Base-by-base conservation (phyloP, 2,329 filamentous ascomycete species). In the Cladosporium sp. region DNA sequence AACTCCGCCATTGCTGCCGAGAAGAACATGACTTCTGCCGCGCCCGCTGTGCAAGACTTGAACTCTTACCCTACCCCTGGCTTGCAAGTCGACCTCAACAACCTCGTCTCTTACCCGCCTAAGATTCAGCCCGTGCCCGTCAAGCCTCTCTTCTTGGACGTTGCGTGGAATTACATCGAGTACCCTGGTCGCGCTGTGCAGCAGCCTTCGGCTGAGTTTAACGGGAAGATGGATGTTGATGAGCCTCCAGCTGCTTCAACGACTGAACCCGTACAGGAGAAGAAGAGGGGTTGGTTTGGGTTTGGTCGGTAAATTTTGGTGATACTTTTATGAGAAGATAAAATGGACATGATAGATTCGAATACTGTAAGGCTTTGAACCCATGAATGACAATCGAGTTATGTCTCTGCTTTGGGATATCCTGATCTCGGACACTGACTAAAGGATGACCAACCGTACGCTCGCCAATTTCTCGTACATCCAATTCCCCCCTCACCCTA, bases 161-260 rank as follows among this genome's bases (percentile, higher is more conserved):
- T 95, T 7, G 93, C 93, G 8, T 98, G 89, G 87, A 97, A 97
- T 67, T 97, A 96, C 66, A 91, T 98, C 55, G 83, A 89, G 42
- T 98, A 98, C 64, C 90, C 91, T 0, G 83, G 83, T 29, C 82
- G 82, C 49, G 57, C 54, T 5, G 56, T 53, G 9, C 36, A 27
- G 19, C 58, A 60, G 53, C 57, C 57, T 43, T 47, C 55, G 11
- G 56, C 58, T 33, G 58, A 57, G 53, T 59, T 57, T 54, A 47
- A 53, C 42, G 50, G 59, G 49, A 57, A 62, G 53, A 59, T 52
- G 50, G 46, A 48, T 6, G 54, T 49, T 8, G 46, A 47, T 11
- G 53, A 42, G 20, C 42, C 51, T 11, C 53, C 53, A 4, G 32
- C 51, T 12, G 54, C 53, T 5, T n/a, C 32, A 16, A 11, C n/a